Percentiles rank a stretch among this genome's conserved stretches.
Evolutionary conservation across 768 basidiomycete species (phyloP).

Genomic region (Artomyces pyxidatus): DNA sequence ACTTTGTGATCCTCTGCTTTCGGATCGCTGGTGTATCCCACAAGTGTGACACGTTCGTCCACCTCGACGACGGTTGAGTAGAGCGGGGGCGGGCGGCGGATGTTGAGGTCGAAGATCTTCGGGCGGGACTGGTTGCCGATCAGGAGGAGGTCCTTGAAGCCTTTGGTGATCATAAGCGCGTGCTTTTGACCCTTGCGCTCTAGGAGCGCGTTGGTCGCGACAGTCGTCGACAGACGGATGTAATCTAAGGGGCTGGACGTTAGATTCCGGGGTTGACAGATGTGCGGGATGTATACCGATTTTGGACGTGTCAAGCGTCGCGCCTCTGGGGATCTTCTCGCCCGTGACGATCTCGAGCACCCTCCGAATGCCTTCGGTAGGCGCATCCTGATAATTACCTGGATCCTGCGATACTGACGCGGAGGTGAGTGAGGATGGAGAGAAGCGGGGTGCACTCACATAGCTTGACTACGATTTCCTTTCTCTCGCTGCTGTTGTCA

Average conservation of each 20-base stretch:
- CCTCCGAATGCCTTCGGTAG: slow-evolving; percentile 87
- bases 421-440: not conserved
- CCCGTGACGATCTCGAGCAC: slow-evolving; percentile 75
- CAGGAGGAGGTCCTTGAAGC: slow-evolving; percentile 84
- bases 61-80: slow-evolving; percentile 71
- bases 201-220: slow-evolving; percentile 91
- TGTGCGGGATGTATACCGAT: slow-evolving; percentile 46
- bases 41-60: slow-evolving; percentile 90
- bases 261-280: not conserved
- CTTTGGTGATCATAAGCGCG: slow-evolving; percentile 84
- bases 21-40: slow-evolving; percentile 90
- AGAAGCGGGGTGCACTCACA: slow-evolving; percentile 34
- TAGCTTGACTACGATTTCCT: slow-evolving; percentile 87
- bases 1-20: slow-evolving; percentile 67
- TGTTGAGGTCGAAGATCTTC: slow-evolving; percentile 90
- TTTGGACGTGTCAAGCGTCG: slow-evolving; percentile 64
- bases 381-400: slow-evolving; percentile 82
- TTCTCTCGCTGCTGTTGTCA: slow-evolving; percentile 46
- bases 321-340: slow-evolving; percentile 56
- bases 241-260: slow-evolving; percentile 47
- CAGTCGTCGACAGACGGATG: slow-evolving; percentile 87
- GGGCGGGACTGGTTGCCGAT: slow-evolving; percentile 96
- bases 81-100: slow-evolving; percentile 66
- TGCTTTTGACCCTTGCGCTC: slow-evolving; percentile 93
- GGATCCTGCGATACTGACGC: slow-evolving; percentile 82